Evolutionary conservation across 192 early-diverging fungal genomes (phyloP).

Genomic region (Backusella mclennaniae): DNA sequence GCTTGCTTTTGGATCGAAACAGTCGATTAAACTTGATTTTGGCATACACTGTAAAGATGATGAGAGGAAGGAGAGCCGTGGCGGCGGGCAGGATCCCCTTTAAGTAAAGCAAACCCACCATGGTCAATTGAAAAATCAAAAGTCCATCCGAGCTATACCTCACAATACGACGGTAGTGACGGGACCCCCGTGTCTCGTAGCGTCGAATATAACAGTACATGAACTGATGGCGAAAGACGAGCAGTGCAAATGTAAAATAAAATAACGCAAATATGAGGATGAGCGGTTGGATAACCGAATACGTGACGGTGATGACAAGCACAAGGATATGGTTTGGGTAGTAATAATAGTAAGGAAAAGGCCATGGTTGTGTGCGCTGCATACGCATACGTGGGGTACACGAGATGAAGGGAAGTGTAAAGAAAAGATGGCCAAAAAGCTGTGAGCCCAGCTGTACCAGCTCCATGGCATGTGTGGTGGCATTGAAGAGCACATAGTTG

Average conservation of each 20-base stretch:
- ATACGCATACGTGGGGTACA: conserved; percentile 55
- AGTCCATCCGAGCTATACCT: conserved; percentile 58
- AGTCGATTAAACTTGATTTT: conserved; percentile 44
- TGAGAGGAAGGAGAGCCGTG: conserved; percentile 37
- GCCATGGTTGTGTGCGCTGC: conserved; percentile 47
- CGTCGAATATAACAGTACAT: conserved; percentile 59
- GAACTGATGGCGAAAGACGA: conserved; percentile 62
- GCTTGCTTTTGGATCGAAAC: conserved; percentile 45
- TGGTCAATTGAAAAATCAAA: conserved; percentile 55
- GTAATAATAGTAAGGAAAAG: conserved; percentile 63
- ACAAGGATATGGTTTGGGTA: conserved; percentile 59
- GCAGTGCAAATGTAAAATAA: conserved; percentile 51
- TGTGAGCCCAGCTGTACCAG: conserved; percentile 58
- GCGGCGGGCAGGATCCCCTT: conserved; percentile 41
- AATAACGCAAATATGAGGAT: conserved; percentile 53
- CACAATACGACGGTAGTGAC: conserved; percentile 50
- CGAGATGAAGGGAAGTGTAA: conserved; percentile 43
- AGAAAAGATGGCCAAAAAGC: conserved; percentile 47
- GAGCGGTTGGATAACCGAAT: conserved; percentile 57
- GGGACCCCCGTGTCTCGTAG: conserved; percentile 55
- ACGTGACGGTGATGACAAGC: conserved; percentile 60
- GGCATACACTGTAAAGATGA: conserved; percentile 46
- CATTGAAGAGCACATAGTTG: conserved; percentile 61
- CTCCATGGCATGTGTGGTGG: conserved; percentile 56
- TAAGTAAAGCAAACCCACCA: conserved; percentile 54